phyloP scores from a whole-genome alignment of 2,329 filamentous ascomycete genomes.

The Ophiobolus disseminans region DNA sequence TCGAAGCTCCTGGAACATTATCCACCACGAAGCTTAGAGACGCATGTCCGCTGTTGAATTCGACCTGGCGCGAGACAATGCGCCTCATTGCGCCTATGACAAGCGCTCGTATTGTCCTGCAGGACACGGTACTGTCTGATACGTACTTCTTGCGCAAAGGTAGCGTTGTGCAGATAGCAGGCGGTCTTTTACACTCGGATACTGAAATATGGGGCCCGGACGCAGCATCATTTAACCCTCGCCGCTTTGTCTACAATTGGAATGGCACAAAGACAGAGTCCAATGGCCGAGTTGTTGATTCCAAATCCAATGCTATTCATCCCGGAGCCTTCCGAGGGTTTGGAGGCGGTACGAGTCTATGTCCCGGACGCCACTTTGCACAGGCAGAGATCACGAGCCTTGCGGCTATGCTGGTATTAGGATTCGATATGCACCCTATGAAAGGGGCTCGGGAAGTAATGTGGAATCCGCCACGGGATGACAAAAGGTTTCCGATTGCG shows the following conservation, averaged over 20 bases:
- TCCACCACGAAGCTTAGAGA: slow-evolving; percentile 49
- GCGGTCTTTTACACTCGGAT: slow-evolving; percentile 53
- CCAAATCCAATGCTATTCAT: slow-evolving; percentile 26
- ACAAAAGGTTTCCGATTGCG: slow-evolving; percentile 24
- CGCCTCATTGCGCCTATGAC: slow-evolving; percentile 51
- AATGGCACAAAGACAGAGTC: slow-evolving; percentile 24
- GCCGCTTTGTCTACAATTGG: slow-evolving; percentile 47
- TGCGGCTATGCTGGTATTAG: slow-evolving; percentile 34
- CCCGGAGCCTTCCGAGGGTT: slow-evolving; percentile 42
- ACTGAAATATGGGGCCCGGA: slow-evolving; percentile 55
- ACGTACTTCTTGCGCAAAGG: slow-evolving; percentile 55
- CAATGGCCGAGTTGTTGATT: slow-evolving; percentile 17
- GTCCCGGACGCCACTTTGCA: slow-evolving; percentile 48
- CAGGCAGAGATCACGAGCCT: slow-evolving; percentile 41
- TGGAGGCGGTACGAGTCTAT: slow-evolving; percentile 42
- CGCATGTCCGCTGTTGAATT: slow-evolving; percentile 53
- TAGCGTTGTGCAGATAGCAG: slow-evolving; percentile 54
- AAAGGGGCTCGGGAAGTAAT: slow-evolving; percentile 11
- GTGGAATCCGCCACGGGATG: slow-evolving; percentile 28
- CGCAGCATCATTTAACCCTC: slow-evolving; percentile 51
- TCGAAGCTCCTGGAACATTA: slow-evolving; percentile 34
- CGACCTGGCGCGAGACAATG: slow-evolving; percentile 56
- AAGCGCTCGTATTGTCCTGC: slow-evolving; percentile 51
- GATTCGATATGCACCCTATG: slow-evolving; percentile 39
- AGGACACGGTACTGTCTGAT: slow-evolving; percentile 53